Evolutionary conservation across 352 stramenopile genomes (phyloP).

Genomic region (Phytophthora parvispora): DNA sequence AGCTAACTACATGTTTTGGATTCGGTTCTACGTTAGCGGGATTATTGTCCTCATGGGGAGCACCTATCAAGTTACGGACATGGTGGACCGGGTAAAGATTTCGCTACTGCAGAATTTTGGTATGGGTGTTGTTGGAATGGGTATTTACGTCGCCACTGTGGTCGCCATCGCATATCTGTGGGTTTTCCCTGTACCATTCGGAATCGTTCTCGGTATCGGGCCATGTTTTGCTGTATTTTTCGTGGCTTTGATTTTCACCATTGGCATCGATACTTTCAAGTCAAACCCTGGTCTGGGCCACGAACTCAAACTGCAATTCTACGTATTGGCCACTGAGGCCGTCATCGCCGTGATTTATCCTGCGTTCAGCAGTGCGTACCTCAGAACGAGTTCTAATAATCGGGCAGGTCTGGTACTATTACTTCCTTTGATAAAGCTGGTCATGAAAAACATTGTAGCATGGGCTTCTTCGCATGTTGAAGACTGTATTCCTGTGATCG

Average conservation of each 20-base stretch:
- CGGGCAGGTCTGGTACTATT: constrained; percentile 8
- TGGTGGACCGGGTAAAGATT: constrained; percentile 11
- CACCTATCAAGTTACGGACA: constrained; percentile 14
- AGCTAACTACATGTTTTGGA: constrained; percentile 36
- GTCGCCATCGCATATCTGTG: constrained; percentile 29
- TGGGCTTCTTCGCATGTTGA: constrained; percentile 16
- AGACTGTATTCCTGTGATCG: constrained; percentile 28
- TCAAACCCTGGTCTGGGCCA: constrained; percentile 1
- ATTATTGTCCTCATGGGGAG: constrained; percentile 2
- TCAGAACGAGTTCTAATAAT: background rate
- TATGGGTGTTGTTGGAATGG: constrained; percentile 3
- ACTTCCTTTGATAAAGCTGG: constrained; percentile 17
- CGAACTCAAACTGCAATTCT: constrained; percentile 18
- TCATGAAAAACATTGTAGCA: constrained; percentile 33
- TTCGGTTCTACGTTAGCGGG: constrained; percentile 22
- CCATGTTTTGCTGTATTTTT: constrained; percentile 20
- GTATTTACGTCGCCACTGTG: constrained; percentile 18
- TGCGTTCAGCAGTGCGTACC: constrained; percentile 11
- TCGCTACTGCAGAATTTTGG: constrained; percentile 10
- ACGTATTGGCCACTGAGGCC: constrained; percentile 17
- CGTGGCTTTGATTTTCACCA: constrained; percentile 7
- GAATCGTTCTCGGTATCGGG: constrained; percentile 20
- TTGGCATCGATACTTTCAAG: constrained; percentile 15
- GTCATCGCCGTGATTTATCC: constrained; percentile 27
- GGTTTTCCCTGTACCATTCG: constrained; percentile 51